Evolutionary conservation across 805 yeast genomes (phyloP).

Genomic region (Danielia reshetovae): DNA sequence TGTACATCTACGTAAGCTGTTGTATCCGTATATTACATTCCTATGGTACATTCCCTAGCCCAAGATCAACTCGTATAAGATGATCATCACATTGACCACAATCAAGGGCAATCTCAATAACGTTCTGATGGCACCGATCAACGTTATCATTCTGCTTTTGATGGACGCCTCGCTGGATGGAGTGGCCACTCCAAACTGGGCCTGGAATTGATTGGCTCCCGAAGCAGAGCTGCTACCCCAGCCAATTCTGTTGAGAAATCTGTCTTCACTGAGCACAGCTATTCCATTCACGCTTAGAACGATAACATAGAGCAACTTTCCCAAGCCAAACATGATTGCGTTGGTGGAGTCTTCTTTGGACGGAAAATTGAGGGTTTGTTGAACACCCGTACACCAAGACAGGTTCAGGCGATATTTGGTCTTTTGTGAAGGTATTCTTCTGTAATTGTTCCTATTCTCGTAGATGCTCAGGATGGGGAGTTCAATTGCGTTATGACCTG

Average conservation of each 20-base stretch:
- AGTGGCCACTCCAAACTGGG: slow-evolving; percentile 40
- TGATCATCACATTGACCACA: slow-evolving; percentile 60
- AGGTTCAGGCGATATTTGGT: too few relatives aligned
- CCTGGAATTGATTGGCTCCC: slow-evolving; percentile 15
- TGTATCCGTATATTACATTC: too few relatives aligned
- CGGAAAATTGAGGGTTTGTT: too few relatives aligned
- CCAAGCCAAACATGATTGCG: slow-evolving; percentile 61
- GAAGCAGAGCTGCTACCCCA: slow-evolving; percentile 24
- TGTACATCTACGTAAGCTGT: too few relatives aligned
- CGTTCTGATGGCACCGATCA: slow-evolving; percentile 73
- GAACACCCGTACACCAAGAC: too few relatives aligned
- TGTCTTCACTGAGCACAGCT: slow-evolving; percentile 75
- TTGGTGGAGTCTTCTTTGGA: too few relatives aligned
- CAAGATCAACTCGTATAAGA: slow-evolving; percentile 63
- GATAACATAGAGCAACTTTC: slow-evolving; percentile 52
- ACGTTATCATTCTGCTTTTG: slow-evolving; percentile 55
- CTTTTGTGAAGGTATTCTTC: too few relatives aligned
- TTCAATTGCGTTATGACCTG: too few relatives aligned
- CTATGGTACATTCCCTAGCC: slow-evolving; percentile 47
- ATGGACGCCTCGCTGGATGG: slow-evolving; percentile 41
- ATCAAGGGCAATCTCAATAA: slow-evolving; percentile 72
- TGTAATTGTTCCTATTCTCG: too few relatives aligned
- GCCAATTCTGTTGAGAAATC: slow-evolving; percentile 63
- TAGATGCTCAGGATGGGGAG: too few relatives aligned
- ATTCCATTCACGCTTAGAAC: slow-evolving; percentile 67